Conservation (phyloP, 1,284 basidiomycete species). For the Apiotrichum montevideense region DNA sequence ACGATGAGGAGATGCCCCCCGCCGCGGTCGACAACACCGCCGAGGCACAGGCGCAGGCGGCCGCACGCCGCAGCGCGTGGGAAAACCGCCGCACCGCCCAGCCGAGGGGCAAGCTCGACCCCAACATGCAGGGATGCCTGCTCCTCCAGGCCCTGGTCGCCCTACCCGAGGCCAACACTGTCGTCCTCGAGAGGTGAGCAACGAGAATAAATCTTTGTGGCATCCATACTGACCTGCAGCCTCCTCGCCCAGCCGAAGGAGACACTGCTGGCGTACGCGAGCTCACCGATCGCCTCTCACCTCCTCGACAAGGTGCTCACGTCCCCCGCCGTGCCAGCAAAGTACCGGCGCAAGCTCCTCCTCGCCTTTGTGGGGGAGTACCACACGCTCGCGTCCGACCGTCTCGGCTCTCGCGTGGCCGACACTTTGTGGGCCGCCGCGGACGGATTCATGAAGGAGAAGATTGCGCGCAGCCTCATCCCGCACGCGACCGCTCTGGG, state of each 20-base stretch:
- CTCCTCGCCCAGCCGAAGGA: constrained; percentile 57
- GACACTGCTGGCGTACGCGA: constrained; percentile 61
- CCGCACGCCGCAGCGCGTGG: constrained; percentile 33
- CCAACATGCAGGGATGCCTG: constrained; percentile 77
- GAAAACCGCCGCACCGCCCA: constrained; percentile 38
- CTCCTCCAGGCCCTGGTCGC: constrained; percentile 73
- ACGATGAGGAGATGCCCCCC: constrained; percentile 16
- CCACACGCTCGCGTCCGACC: constrained; percentile 71
- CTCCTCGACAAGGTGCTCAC: constrained; percentile 72
- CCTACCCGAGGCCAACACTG: constrained; percentile 59
- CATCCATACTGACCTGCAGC: not conserved
- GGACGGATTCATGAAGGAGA: constrained; percentile 88
- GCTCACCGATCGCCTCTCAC: constrained; percentile 68
- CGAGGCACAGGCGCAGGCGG: constrained; percentile 37
- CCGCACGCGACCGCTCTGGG: constrained; percentile 63
- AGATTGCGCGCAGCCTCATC: constrained; percentile 73
- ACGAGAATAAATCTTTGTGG: too few relatives aligned
- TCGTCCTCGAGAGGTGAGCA: constrained; percentile 54
- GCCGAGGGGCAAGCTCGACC: constrained; percentile 49
- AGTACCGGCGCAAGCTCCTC: constrained; percentile 65
- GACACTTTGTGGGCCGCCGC: constrained; percentile 80
- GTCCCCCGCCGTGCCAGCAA: constrained; percentile 59
- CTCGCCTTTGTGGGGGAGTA: constrained; percentile 69
- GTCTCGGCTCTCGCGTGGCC: constrained; percentile 78
- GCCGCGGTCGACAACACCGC: constrained; percentile 31